These are phyloP conservation scores for Eragrostis nindensis DNA, from an alignment of 176 grass and related monocot species.

Conservation along the genomic window DNA sequence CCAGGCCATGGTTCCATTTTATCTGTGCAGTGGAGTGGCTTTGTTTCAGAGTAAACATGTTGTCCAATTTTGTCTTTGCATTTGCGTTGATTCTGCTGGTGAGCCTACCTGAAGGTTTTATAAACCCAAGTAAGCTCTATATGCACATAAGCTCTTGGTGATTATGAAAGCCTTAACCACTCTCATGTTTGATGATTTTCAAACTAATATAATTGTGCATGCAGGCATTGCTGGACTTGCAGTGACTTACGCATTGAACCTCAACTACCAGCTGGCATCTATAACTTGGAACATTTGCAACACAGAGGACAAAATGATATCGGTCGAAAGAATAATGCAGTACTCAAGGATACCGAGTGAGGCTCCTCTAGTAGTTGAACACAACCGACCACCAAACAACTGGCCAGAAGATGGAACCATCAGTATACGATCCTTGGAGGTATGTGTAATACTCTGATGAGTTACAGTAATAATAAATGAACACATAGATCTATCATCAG, in stretches of 20 bases:
- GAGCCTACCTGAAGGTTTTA: slow-evolving; percentile 95
- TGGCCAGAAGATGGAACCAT: slow-evolving; percentile 90
- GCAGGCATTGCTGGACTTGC: slow-evolving; percentile 97
- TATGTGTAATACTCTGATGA: slow-evolving; percentile 33
- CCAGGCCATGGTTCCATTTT: slow-evolving; percentile 88
- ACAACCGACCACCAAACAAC: slow-evolving; percentile 49
- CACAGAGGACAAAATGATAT: slow-evolving; percentile 98
- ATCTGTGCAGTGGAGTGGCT: slow-evolving; percentile 87
- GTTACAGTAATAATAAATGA: background rate
- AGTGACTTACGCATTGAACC: slow-evolving; percentile 92
- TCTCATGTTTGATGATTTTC: background rate
- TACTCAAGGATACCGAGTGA: slow-evolving; percentile 86
- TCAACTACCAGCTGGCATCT: slow-evolving; percentile 78
- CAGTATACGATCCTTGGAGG: slow-evolving; percentile 84
- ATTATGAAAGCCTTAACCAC: slow-evolving; percentile 16
- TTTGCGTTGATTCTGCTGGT: slow-evolving; percentile 88
- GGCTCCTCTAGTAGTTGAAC: slow-evolving; percentile 83
- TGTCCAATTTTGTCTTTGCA: slow-evolving; percentile 92
- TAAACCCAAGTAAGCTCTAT: slow-evolving; percentile 89
- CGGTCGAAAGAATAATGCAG: slow-evolving; percentile 97
- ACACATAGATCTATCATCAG: background rate
- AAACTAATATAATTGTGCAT: slow-evolving; percentile 31
- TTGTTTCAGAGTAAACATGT: slow-evolving; percentile 85
- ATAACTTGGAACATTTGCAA: slow-evolving; percentile 97
- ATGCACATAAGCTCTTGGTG: slow-evolving; percentile 33